Conservation (phyloP, 1,139 yeast species). For the Meyerozyma smithsonii region DNA sequence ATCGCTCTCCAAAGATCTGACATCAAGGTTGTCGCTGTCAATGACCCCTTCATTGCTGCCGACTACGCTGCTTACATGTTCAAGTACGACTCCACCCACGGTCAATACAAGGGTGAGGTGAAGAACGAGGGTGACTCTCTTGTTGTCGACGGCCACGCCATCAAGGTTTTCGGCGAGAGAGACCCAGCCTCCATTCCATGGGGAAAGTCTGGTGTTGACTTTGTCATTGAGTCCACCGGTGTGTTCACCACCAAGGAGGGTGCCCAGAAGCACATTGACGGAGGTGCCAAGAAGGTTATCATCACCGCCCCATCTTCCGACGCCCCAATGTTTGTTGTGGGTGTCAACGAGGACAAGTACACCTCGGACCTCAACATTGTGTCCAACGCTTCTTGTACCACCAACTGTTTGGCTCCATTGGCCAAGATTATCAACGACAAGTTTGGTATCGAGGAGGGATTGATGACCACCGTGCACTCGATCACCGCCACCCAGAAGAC, state of each 20-base stretch:
- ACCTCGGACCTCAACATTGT: conserved; percentile 65
- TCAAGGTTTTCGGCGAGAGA: conserved; percentile 68
- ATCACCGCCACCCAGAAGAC: conserved; percentile 90
- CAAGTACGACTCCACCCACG: conserved; percentile 87
- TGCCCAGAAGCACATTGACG: conserved; percentile 76
- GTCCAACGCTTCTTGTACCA: conserved; percentile 87
- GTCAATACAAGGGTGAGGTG: conserved; percentile 68
- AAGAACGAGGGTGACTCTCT: conserved; percentile 50
- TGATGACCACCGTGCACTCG: conserved; percentile 89
- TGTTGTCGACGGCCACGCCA: conserved; percentile 63
- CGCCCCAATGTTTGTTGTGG: conserved; percentile 86
- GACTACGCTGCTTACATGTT: conserved; percentile 86
- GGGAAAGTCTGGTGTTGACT: conserved; percentile 74
- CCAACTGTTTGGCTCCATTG: conserved; percentile 86
- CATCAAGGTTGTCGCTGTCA: conserved; percentile 74
- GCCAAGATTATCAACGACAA: conserved; percentile 78
- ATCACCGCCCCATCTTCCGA: conserved; percentile 86
- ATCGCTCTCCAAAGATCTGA: conserved; percentile 66
- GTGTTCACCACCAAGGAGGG: conserved; percentile 76
- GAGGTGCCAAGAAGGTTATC: conserved; percentile 87
- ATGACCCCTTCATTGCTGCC: conserved; percentile 79
- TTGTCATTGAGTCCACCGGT: conserved; percentile 85
- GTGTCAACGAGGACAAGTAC: conserved; percentile 76
- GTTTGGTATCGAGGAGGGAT: conserved; percentile 81
- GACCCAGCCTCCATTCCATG: conserved; percentile 81